These are phyloP conservation scores for Leptomonas pyrrhocoris DNA, from an alignment of 208 protist species.

Conservation along the genomic window DNA sequence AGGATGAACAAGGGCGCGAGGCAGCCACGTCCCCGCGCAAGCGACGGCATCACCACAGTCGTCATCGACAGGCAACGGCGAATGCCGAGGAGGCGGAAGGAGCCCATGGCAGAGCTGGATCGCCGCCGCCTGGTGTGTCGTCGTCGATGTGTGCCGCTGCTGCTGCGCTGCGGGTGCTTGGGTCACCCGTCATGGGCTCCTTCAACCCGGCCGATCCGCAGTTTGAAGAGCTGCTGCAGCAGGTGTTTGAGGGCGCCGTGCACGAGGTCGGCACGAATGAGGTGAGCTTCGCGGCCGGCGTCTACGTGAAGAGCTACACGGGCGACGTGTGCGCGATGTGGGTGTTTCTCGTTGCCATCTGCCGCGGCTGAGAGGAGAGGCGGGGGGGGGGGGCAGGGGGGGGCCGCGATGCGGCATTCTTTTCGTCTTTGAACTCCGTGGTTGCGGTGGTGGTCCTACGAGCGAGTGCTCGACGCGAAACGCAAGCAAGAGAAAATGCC, in stretches of 20 bases:
- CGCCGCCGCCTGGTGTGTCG: neutral
- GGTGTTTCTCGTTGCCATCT: slow-evolving; percentile 78
- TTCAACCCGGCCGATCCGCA: slow-evolving; percentile 51
- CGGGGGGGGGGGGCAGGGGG: too few species aligned
- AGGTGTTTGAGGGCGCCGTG: slow-evolving; percentile 75
- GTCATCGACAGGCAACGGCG: neutral
- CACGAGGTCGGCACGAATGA: slow-evolving; percentile 79
- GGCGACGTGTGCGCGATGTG: slow-evolving; percentile 82
- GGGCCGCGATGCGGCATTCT: too few species aligned
- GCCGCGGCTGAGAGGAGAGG: slow-evolving; percentile 22
- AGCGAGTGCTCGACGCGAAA: too few species aligned
- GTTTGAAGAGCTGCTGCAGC: slow-evolving; percentile 61
- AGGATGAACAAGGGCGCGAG: neutral
- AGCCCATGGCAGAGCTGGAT: neutral
- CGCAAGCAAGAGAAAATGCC: too few species aligned
- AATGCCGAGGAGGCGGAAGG: neutral
- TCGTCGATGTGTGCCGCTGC: too few species aligned
- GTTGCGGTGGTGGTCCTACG: too few species aligned
- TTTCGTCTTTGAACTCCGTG: too few species aligned
- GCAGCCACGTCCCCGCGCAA: neutral
- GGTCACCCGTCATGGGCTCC: slow-evolving; percentile 66
- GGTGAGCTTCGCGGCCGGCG: slow-evolving; percentile 69
- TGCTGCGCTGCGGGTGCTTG: slow-evolving; percentile 41
- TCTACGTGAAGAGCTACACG: slow-evolving; percentile 85
- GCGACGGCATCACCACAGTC: slow-evolving; percentile 12